Percentiles rank a stretch among this genome's conserved stretches.
These are phyloP conservation scores for Epichloe sylvatica DNA, from an alignment of 2,329 filamentous ascomycete genomes.

Conservation along the genomic window DNA sequence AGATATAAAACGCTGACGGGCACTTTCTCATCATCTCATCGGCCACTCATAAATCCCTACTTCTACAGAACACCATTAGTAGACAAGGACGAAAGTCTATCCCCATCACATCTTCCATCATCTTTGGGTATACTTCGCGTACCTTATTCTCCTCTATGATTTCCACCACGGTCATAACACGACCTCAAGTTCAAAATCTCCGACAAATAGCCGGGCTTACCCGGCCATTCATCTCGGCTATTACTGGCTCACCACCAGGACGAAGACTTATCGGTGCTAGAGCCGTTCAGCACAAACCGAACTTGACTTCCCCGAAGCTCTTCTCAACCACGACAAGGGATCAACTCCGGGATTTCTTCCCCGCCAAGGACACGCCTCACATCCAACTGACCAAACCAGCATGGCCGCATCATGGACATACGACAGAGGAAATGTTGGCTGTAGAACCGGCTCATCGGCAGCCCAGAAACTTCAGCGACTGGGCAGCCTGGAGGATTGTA, in stretches of 20 bases:
- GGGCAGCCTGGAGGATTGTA: constrained; percentile 63
- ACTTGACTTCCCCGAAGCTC: constrained; percentile 12
- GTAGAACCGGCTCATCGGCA: constrained; percentile 66
- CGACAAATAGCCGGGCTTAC: constrained; percentile 14
- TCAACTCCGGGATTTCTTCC: constrained; percentile 47
- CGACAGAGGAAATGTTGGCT: constrained; percentile 60
- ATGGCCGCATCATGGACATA: constrained; percentile 63
- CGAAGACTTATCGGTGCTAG: constrained; percentile 8
- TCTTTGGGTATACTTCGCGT: background rate
- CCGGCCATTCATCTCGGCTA: constrained; percentile 4
- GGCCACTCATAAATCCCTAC: too few relatives aligned
- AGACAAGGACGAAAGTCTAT: background rate
- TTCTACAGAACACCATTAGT: background rate
- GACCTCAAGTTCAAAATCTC: constrained; percentile 7
- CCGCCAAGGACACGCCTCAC: constrained; percentile 42
- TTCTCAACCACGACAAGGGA: constrained; percentile 37
- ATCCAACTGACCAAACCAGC: constrained; percentile 50
- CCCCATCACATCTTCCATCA: background rate
- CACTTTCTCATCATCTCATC: too few relatives aligned
- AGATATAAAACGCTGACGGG: too few relatives aligned
- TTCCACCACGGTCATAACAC: constrained; percentile 13
- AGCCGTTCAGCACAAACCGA: constrained; percentile 4
- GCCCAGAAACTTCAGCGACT: constrained; percentile 60
- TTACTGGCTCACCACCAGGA: constrained; percentile 3
- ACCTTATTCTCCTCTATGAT: constrained; percentile 11